Evolutionary conservation across 192 early-diverging fungal species (phyloP), one percentile per base, ranked within the genome.

Genomic region (Borealophlyctis nickersoniae): DNA sequence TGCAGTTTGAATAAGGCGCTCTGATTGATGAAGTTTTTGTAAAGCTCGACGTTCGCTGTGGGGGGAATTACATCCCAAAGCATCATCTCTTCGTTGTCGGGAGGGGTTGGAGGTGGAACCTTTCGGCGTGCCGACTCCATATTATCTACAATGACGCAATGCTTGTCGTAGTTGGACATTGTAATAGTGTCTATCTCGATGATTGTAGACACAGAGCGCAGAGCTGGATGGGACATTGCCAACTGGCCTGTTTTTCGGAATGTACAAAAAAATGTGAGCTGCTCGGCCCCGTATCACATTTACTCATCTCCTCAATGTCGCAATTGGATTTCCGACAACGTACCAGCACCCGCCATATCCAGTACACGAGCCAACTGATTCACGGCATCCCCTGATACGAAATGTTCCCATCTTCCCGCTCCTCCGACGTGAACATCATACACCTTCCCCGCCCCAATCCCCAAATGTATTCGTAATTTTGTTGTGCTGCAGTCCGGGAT

Each of bases 1-100:
- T 83, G 76, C 11, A 82, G 70, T 51, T 82, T 82, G 72, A 71
- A 82, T 9, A 82, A 32, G 7, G 80, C 80, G 24, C 77, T 78
- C 48, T 69, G 19, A 53, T 81, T 76, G 34, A 82, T 81, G 52
- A 83, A 82, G 36, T 48, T 49, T 36, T 74, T 66, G 62, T 82
- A 82, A 9, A 80, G 39, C 19, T 67, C 73, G 34, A 80, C 52
- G 48, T 80, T 80, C 36, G 33, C 64, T 24, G 49, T 33, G n/a
- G 51, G 23, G 32, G 72, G 73, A 0, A 35, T 36, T 30, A 78
- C 65, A 4, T 75, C 73, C 73, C 70, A 74, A 31, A 75, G 36
- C 2, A 45, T 60, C 28, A 76, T 48, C 4, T 60, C 58, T 19
- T 73, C 70, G 28, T 65, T 39, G 19, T 52, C 58, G 19, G 60